These are phyloP conservation scores for Scutellaria minor DNA, from an alignment of 257 asterid species.

Conservation along the genomic window DNA sequence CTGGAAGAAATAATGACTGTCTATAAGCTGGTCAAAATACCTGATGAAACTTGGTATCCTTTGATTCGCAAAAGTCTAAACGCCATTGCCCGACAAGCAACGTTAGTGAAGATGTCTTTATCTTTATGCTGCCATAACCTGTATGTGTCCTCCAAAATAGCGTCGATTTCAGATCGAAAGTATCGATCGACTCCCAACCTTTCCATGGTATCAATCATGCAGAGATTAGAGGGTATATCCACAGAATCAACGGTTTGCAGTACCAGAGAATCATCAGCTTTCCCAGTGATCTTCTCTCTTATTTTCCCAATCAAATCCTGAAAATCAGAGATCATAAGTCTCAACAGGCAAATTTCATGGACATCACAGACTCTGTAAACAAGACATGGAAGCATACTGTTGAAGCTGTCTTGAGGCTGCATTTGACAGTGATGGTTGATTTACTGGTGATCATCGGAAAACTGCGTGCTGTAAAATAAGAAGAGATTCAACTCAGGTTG, in stretches of 20 bases:
- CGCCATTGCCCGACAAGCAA: slow-evolving; percentile 43
- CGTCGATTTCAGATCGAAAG: slow-evolving; percentile 35
- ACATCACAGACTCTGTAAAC: background rate
- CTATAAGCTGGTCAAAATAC: too few relatives aligned
- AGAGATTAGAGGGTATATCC: slow-evolving; percentile 27
- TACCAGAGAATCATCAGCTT: background rate
- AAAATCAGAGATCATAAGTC: background rate
- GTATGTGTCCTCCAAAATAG: slow-evolving; percentile 33
- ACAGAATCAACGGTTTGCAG: slow-evolving; percentile 23
- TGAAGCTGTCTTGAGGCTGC: slow-evolving; percentile 15
- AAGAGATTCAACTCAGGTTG: background rate
- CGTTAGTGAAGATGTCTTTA: slow-evolving; percentile 32
- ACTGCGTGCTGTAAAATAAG: background rate
- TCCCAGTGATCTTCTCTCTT: background rate
- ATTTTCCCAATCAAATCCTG: slow-evolving; percentile 21
- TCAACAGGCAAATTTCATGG: too few relatives aligned
- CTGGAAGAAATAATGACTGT: too few relatives aligned
- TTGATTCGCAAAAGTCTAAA: slow-evolving; percentile 47
- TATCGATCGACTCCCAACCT: slow-evolving; percentile 43
- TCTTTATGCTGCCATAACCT: slow-evolving; percentile 41
- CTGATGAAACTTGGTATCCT: slow-evolving; percentile 39
- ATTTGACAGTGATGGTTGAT: background rate
- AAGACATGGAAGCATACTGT: slow-evolving; percentile 8
- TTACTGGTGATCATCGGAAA: background rate
- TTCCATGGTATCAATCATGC: slow-evolving; percentile 39